These are phyloP conservation scores for Forsythia viridissima DNA, from an alignment of 257 asterid genomes.

Conservation along the genomic window DNA sequence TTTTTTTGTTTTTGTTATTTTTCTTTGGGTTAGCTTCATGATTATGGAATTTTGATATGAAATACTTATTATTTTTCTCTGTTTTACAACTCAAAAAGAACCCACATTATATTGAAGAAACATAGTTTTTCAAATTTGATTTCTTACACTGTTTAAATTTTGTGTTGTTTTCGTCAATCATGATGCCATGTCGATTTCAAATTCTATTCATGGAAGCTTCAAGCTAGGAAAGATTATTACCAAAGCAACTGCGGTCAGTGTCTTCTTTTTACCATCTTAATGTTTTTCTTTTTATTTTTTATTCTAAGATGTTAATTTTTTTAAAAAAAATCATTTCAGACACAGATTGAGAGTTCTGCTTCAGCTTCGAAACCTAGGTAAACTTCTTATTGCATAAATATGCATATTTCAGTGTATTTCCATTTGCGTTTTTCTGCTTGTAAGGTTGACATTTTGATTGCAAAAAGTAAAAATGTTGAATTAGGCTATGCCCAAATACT, in stretches of 20 bases:
- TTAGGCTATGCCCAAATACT: neutral
- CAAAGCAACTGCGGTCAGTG: constrained; percentile 67
- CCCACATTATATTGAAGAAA: neutral
- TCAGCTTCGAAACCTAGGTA: constrained; percentile 65
- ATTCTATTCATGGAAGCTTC: constrained; percentile 32
- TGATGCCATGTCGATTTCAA: constrained; percentile 38
- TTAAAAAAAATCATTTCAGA: constrained; percentile 2
- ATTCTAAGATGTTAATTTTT: neutral
- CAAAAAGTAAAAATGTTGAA: neutral
- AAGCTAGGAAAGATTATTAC: constrained; percentile 37
- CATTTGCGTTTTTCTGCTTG: neutral
- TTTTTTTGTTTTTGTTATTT: no score
- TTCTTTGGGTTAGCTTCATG: no score
- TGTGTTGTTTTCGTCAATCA: constrained; percentile 30
- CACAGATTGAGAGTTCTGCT: constrained; percentile 48
- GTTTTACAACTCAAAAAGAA: neutral
- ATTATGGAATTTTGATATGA: no score
- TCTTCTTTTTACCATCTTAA: constrained; percentile 4
- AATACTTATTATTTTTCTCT: no score
- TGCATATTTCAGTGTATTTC: neutral
- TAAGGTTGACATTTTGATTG: neutral
- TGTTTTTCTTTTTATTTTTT: neutral
- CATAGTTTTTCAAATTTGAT: neutral
- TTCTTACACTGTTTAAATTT: constrained; percentile 3
- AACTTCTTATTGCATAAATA: neutral